Base-by-base conservation (phyloP, 169 alveolate species). In the Besnoitia besnoiti region DNA sequence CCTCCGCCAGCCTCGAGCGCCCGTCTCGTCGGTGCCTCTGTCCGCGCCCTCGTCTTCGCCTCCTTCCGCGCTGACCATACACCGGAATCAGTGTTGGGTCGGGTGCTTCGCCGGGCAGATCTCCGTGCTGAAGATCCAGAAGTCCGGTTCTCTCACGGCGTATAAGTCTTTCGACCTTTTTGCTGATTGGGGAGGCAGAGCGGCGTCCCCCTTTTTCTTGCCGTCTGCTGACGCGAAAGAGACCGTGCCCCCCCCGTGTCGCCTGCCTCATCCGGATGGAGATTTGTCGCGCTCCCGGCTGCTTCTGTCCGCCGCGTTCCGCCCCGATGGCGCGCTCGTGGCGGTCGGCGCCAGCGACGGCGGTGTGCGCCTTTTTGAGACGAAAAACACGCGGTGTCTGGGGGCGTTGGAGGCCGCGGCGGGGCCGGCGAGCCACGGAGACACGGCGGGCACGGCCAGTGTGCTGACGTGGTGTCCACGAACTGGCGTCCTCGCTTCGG, bases 11-110 rank as follows among this genome's bases (percentile, higher is more conserved):
- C 10, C 39, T 35, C 39, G 44, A 21, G 12, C 39, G 80, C 80
- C 80, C n/a, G 42, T 67, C 42, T 67, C 80, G 8, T 1, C 80
- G 4, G 39, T 1, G 80, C 80, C 42, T 1, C 80, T 67, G 14
- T 35, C 80, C n/a, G 19, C 80, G 2, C 44, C 44, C 12, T 7
- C 3, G 24, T 1, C 39, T 8, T 30, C 80, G 1, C 24, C 80
- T 67, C 80, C 21, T 42, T 67, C 80, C n/a, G 39, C 46, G 3
- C 44, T 67, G 80, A 35, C 80, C n/a, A 42, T 67, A n/a, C 42
- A 67, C 80, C 80, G 80, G 30, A 67, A 67, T n/a, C 80, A 67
- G 44, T 67, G 80, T n/a, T 67, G 80, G 80, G 44, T 67, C 19
- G 80, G 80, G 30, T 67, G 47, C n/a, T 67, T 67, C 44, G 80